phyloP scores from a whole-genome alignment of 768 basidiomycete genomes.

The Russula griseocarnosa region DNA sequence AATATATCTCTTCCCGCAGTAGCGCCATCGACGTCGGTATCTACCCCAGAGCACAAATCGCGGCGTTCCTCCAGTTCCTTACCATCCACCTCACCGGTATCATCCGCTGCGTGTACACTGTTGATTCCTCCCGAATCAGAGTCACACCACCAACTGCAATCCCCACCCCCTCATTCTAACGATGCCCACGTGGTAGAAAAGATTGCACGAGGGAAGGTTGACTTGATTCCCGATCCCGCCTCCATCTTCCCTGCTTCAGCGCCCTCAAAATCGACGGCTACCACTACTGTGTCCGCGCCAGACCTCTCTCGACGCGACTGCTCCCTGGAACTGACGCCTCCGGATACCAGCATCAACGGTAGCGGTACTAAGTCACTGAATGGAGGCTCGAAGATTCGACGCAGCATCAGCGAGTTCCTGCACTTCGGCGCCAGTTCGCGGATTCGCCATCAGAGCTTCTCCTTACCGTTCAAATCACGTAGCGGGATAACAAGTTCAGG shows the following conservation, averaged over 20 bases:
- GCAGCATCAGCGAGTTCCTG: conserved; percentile 19
- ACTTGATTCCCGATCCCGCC: conserved; percentile 10
- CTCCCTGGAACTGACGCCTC: conserved; percentile 21
- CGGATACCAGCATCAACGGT: background rate
- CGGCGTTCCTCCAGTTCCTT: background rate
- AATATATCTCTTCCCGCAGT: background rate
- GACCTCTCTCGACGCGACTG: conserved; percentile 15
- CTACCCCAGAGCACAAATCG: background rate
- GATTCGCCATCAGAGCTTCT: conserved; percentile 10
- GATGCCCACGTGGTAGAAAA: background rate
- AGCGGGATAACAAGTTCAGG: background rate
- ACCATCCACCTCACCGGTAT: background rate
- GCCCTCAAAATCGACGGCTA: background rate
- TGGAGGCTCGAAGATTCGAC: conserved; percentile 14
- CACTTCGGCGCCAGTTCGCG: conserved; percentile 13
- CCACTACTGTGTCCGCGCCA: conserved; percentile 1
- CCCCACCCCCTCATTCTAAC: too few relatives aligned
- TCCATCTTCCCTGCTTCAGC: background rate
- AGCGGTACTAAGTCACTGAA: background rate
- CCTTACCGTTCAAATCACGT: background rate
- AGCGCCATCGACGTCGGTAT: background rate
- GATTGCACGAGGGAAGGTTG: background rate
- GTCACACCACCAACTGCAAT: background rate
- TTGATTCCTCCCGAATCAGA: background rate
- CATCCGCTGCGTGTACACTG: background rate